Evolutionary conservation across 108 stramenopile species (phyloP), one percentile per base, ranked within the genome.

Genomic region (Parmales sp.): DNA sequence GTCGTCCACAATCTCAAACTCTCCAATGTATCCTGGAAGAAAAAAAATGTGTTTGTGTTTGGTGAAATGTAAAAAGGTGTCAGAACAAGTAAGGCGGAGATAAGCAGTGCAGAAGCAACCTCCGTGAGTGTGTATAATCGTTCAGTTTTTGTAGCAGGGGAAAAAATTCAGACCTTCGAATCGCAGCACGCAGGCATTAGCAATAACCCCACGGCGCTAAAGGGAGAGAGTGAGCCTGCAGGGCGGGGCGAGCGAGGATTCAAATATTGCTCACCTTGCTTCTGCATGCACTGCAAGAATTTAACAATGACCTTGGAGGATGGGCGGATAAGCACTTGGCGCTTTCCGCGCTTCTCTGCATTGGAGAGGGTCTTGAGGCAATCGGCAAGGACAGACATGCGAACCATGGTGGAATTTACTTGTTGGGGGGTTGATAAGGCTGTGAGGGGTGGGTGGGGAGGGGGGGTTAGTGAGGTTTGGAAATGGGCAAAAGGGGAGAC

Each of bases 1-100:
- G 83, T 99, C 98, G 71, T 99, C 98, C 68, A 99, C 76, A 79
- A 99, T 95, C 86, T 97, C 96, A 73, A 99, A 98, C 84, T 99
- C 98, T 36, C 97, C 98, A 79, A 99, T 98, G 94, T 99, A 99
- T 72, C 98, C 95, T 93, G 71, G 44, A 51, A 26, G 41, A 45
- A 49, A 45, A 51, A 43, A 29, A 37, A 65, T 72, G 25, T 37
- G 45, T 43, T 36, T 0, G 44, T n/a, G 19, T 25, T 20, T 1
- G 51, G 44, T 71, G 28, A 13, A 38, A 6, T 39, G 18, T 26
- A 18, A 6, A 37, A 65, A 36, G 37, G 43, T 82, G 76, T 86
- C 7, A 54, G 67, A 76, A 72, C 37, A 49, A 50, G 71, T 76
- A 85, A 85, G 85, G 87, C 83, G 70, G 80, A 73, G 70, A 6